phyloP scores from a whole-genome alignment of 345 rosid species.

The Balakata baccata region DNA sequence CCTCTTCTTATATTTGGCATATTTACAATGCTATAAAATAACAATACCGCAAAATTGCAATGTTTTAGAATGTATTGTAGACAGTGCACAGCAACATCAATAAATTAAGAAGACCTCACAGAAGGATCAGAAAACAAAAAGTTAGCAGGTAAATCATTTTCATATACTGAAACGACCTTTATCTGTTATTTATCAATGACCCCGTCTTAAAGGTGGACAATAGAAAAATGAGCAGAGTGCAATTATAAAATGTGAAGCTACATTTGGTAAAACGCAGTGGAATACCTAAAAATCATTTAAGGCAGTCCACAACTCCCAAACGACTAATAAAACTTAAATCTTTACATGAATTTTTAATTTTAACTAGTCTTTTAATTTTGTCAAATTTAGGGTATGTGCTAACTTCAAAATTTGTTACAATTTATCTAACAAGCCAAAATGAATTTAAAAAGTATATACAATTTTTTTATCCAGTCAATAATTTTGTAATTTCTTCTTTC shows the following conservation, averaged over 20 bases:
- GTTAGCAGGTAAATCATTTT: neutral
- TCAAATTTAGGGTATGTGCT: neutral
- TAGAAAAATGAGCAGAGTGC: neutral
- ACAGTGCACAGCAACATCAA: neutral
- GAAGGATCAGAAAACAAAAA: neutral
- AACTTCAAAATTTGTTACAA: neutral
- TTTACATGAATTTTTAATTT: neutral
- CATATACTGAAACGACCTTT: neutral
- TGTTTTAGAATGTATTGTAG: slow-evolving; percentile 14
- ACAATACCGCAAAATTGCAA: neutral
- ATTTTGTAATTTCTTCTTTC: neutral
- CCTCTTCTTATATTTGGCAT: slow-evolving; percentile 74
- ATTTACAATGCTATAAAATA: slow-evolving; percentile 64
- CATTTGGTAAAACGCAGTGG: neutral
- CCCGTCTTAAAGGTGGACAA: neutral
- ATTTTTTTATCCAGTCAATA: neutral
- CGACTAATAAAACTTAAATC: neutral
- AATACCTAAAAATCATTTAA: neutral
- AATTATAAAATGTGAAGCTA: neutral
- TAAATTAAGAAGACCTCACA: slow-evolving; percentile 7
- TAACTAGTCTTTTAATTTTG: neutral
- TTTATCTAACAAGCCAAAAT: neutral
- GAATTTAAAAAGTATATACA: neutral
- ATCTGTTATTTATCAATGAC: neutral
- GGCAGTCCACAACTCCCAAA: neutral